Evolutionary conservation across 2,329 filamentous ascomycete genomes (phyloP), one percentile per base, ranked within the genome.

Genomic region (Harringtonia lauricola): DNA sequence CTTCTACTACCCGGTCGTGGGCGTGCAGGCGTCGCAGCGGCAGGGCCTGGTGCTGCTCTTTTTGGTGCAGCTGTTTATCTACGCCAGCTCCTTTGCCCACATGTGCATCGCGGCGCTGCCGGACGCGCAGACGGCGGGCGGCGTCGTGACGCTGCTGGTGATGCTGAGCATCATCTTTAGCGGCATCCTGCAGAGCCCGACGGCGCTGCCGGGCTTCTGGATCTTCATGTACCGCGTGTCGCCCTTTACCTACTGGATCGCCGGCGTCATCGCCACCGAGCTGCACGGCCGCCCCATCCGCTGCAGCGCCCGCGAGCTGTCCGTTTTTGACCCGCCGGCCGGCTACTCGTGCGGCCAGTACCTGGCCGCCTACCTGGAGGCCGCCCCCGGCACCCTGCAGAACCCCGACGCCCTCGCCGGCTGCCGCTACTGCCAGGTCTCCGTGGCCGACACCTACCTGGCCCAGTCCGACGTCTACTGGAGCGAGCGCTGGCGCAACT

Each of bases 1-100:
- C 59, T 90, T 83, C 76, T 94, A 94, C 67, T 94, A 88, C 58
- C 85, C 86, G 1, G 75, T 94, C 42, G 84, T 85, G 2, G 68
- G 46, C 39, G 49, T 67, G 4, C 68, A 71, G 47, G 60, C 50
- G 28, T 65, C 70, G 1, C 68, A 74, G 38, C 72, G 81, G 2
- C 74, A 83, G 49, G 79, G 67, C 0, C 63, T 86, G 0, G 76
- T 86, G 48, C 70, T 86, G 36, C 64, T 86, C 4, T 74, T 79
- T 51, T 66, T 72, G 50, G 67, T 80, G 45, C 66, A 79, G 51
- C 78, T 87, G 53, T 72, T 87, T 55, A 64, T 87, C 50, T 87
- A 81, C 59, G 76, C 80, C 38, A 77, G 72, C 17, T 78, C 82
- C 0, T 86, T 87, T 53, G 78, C 82, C 0, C 76, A 84, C 53